Evolutionary conservation across 1,284 basidiomycete species (phyloP).

Genomic region (Pseudozyma thailandica): DNA sequence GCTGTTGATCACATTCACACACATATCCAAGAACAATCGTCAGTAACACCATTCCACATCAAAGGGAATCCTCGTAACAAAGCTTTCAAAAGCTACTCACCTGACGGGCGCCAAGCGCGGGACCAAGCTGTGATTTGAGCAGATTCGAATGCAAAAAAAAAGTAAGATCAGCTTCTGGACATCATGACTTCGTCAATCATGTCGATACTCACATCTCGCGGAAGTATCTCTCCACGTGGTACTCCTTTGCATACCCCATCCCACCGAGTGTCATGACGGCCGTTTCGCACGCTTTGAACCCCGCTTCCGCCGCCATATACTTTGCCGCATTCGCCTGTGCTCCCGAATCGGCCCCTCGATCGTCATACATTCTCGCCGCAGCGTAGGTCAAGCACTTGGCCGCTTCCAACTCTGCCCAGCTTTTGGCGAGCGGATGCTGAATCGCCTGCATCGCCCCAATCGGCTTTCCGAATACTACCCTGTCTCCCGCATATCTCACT

Average conservation of each 20-base stretch:
- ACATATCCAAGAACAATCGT: background rate
- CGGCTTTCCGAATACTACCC: constrained; percentile 63
- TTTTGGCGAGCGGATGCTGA: constrained; percentile 64
- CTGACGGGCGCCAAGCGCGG: constrained; percentile 62
- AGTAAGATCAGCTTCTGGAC: constrained; percentile 1
- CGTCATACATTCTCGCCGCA: constrained; percentile 62
- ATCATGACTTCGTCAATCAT: background rate
- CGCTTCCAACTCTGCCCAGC: constrained; percentile 66
- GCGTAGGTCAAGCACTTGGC: constrained; percentile 61
- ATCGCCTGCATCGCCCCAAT: constrained; percentile 67
- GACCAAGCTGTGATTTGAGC: constrained; percentile 47
- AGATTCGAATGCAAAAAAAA: background rate
- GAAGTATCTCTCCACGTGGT: constrained; percentile 53
- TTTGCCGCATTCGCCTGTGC: constrained; percentile 67
- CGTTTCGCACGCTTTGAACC: constrained; percentile 56
- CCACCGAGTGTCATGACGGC: constrained; percentile 63
- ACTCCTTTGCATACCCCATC: constrained; percentile 66
- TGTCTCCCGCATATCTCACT: constrained; percentile 56
- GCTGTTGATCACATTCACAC: constrained; percentile 14
- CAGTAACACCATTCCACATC: background rate
- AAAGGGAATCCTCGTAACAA: too few species aligned
- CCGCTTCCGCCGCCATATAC: constrained; percentile 66
- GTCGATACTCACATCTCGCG: constrained; percentile 45
- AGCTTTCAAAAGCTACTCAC: constrained; percentile 20
- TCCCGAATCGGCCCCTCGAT: constrained; percentile 50